Base-by-base conservation (phyloP, 1,139 yeast genomes). In the Zygosaccharomyces pseudobailii region DNA sequence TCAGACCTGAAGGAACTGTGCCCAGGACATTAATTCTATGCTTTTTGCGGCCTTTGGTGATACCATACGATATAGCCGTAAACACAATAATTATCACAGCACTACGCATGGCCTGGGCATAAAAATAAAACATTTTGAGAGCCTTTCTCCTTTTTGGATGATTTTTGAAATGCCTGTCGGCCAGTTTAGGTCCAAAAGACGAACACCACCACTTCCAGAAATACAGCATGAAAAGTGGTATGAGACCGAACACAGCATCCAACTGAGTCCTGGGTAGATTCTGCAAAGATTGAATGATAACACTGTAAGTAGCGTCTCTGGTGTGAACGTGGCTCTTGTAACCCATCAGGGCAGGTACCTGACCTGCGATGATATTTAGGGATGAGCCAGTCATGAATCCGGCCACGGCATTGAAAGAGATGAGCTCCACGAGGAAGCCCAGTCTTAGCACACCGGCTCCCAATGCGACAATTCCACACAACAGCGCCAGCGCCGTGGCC, bases 321-420 rank as follows among this genome's bases (percentile, higher is more conserved):
- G 95, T 86, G 69, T 87, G 81, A 49, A 89, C 87, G 40, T 59
- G 53, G 21, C 70, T 76, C 55, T 69, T 72, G 69, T 74, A 85
- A 22, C 97, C 97, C 87, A 90, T 76, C 52, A 90, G 74, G 10
- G 77, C 85, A 2, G 97, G 96, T 6, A 89, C 83, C 70, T 90
- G 97, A 34, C 97, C 96, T 49, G 74, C 69, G 40, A 85, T 74
- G 61, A 90, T 90, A 58, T 74, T 82, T 61, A 90, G 78, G 3
- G 97, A 96, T 9, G 96, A 88, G 47, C 97, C 97, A 34, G 94
- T 78, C 94, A 90, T 90, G 71, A 89, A 90, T 0, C 97, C 97
- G 72, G 89, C 77, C 41, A 90, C 96, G 0, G 96, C 96, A 33
- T 96, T 96, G 58, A 84, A 74, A 5, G 97, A 88, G 58, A 90